A percentile compares a stretch with the other conserved stretches of the same genome.
phyloP scores from a whole-genome alignment of 1,284 basidiomycete genomes.

The Earliella scabrosa region DNA sequence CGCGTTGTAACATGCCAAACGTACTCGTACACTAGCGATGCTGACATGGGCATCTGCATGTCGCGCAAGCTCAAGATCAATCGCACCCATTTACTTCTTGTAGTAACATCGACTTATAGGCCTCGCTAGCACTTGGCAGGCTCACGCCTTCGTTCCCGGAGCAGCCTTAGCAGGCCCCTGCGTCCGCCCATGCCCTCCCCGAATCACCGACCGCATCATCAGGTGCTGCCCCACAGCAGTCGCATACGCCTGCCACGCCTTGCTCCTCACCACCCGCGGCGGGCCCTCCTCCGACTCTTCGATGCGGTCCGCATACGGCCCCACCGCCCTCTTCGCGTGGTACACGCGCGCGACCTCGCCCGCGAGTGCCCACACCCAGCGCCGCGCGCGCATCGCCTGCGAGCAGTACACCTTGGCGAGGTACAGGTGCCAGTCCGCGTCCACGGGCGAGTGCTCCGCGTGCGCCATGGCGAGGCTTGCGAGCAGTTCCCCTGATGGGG shows the following conservation, averaged over 20 bases:
- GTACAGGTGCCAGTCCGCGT: slow-evolving; percentile 34
- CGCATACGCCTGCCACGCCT: slow-evolving; percentile 1
- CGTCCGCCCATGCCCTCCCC: too few relatives aligned
- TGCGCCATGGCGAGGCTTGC: slow-evolving; percentile 21
- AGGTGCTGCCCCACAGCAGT: neutral
- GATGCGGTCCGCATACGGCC: slow-evolving; percentile 10
- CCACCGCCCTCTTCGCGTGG: slow-evolving; percentile 5
- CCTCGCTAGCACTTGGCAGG: too few relatives aligned
- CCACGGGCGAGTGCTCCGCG: slow-evolving; percentile 18
- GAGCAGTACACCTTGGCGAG: slow-evolving; percentile 30
- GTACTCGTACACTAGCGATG: too few relatives aligned
- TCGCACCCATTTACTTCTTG: too few relatives aligned
- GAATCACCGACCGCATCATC: slow-evolving; percentile 1
- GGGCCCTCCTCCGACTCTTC: too few relatives aligned
- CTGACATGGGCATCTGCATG: too few relatives aligned
- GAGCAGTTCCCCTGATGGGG: neutral
- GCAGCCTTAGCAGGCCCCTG: too few relatives aligned
- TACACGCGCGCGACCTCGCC: slow-evolving; percentile 9
- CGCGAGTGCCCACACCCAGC: slow-evolving; percentile 30
- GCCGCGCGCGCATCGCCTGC: slow-evolving; percentile 31
- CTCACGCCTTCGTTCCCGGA: too few relatives aligned
- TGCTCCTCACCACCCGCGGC: neutral
- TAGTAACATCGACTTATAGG: too few relatives aligned
- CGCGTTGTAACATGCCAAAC: too few relatives aligned
- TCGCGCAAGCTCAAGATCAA: too few relatives aligned